Base-by-base conservation (phyloP, 495 filamentous ascomycete species). In the Daldinia grandis region DNA sequence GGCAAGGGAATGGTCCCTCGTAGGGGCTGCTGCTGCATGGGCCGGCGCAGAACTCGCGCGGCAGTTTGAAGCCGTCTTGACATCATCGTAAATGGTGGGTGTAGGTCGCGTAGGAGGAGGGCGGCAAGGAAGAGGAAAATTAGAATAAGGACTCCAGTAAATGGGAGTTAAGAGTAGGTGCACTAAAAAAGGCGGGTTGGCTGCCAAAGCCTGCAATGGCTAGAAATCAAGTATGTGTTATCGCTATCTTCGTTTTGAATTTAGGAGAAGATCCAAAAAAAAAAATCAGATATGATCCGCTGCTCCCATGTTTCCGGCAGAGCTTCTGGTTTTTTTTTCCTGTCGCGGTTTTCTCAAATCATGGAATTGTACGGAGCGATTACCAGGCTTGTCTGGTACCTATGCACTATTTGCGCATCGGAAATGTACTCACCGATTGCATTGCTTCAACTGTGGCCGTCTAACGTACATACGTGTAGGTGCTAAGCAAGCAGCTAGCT, bases 31-130 rank as follows among this genome's bases (percentile, higher is more conserved):
- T 83, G 81, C 24, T 78, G 80, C 59, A 83, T 58, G 17, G 83
- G 78, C 56, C 73, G 72, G 70, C 76, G 84, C 66, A 83, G 73
- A 50, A 83, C 73, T 60, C 84, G 82, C 61, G 82, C 81, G 62
- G 82, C 82, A 25, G 82, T 76, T 58, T 83, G 77, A 67, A 86
- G 73, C 59, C 81, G 78, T 76, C 82, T 79, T 30, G 83, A 86
- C 71, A 86, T 70, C 82, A 85, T 87, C 3, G 1, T 81, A 73
- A 74, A 71, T 58, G 51, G 25, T 35, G 30, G 53, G 9, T 57
- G 24, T 54, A 50, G 50, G 1, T 62, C 19, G 28, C 25, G 44
- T 8, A 54, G 31, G 49, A 57, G 64, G 60, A 59, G 24, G 37
- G 7, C 38, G 58, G 30, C 25, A 58, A 61, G 47, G 53, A 27